These are phyloP conservation scores for Fremontodendron californicum DNA, from an alignment of 345 rosid genomes.

Conservation along the genomic window DNA sequence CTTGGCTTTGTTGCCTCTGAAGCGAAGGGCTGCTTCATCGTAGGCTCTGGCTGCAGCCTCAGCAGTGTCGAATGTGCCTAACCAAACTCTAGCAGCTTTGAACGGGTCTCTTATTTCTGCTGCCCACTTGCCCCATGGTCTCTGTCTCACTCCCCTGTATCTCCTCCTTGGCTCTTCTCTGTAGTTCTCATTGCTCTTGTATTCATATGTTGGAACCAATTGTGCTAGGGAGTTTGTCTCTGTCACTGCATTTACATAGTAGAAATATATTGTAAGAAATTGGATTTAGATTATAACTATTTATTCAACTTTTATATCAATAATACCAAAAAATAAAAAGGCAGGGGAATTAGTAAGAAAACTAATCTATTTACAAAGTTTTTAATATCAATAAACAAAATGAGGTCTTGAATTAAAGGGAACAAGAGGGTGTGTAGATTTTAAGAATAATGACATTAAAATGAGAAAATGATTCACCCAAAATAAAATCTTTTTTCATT, in stretches of 20 bases:
- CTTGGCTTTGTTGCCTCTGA: constrained; percentile 89
- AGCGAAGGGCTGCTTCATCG: constrained; percentile 77
- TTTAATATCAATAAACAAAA: background rate
- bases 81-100: constrained; percentile 86
- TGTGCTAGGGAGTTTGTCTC: constrained; percentile 26
- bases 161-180: constrained; percentile 49
- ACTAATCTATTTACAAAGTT: no score
- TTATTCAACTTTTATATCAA: no score
- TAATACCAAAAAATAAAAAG: background rate
- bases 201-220: constrained; percentile 43
- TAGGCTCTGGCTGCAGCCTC: constrained; percentile 89
- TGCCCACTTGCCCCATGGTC: constrained; percentile 98
- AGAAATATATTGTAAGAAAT: background rate
- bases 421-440: background rate
- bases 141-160: constrained; percentile 85
- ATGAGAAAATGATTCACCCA: background rate
- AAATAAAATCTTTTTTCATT: no score
- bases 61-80: constrained; percentile 83
- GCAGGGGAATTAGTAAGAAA: background rate
- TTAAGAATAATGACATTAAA: background rate
- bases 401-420: background rate
- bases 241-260: constrained; percentile 7
- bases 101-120: constrained; percentile 90
- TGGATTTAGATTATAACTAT: background rate
- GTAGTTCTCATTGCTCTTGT: constrained; percentile 17